Base-by-base conservation (phyloP, 768 basidiomycete species). In the Tubosaeta sp. region DNA sequence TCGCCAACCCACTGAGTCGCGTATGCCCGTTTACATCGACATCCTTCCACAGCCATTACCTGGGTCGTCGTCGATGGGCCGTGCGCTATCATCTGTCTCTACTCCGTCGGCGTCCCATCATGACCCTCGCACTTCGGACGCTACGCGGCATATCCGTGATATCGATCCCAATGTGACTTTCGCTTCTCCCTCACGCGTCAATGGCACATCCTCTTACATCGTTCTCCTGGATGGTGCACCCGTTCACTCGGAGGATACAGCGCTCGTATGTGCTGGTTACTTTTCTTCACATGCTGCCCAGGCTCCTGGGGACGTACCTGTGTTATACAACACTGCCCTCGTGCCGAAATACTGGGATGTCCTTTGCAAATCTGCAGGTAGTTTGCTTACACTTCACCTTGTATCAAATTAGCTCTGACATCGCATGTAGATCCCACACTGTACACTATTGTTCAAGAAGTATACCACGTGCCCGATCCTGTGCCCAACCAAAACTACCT, bases 91-190 rank as follows among this genome's bases (percentile, higher is more conserved):
- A 0, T 29, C 52, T 6, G 3, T 47, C 11, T 34, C 52, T 25
- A 18, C 42, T 31, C 18, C 48, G 1, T 49, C 53, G 11, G 40
- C 48, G 14, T 51, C 57, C 21, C 30, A 13, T 40, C 21, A 49
- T 16, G 21, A 44, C 48, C 1, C 31, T 1, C 47, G 51, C n/a
- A 41, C 57, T 29, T 16, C 46, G 3, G 64, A 58, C 22, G 66
- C 71, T 32, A 73, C 82, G 35, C 83, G 84, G 29, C 76, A 73
- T 21, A 70, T 88, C 47, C 69, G 68, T 11, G 68, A 74, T 39
- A 86, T 88, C 56, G 82, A 88, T 59, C 83, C 85, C 0, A 82
- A 81, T 2, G 74, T 88, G 24, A 83, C 86, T 18, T 81, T 88
- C 56, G 62, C 78, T 29, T 79, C 84, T 4, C 74, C 66, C 3